A percentile compares a stretch with the other conserved stretches of the same genome.
phyloP scores from a whole-genome alignment of 768 basidiomycete species.

The Lactifluus subvellereus region DNA sequence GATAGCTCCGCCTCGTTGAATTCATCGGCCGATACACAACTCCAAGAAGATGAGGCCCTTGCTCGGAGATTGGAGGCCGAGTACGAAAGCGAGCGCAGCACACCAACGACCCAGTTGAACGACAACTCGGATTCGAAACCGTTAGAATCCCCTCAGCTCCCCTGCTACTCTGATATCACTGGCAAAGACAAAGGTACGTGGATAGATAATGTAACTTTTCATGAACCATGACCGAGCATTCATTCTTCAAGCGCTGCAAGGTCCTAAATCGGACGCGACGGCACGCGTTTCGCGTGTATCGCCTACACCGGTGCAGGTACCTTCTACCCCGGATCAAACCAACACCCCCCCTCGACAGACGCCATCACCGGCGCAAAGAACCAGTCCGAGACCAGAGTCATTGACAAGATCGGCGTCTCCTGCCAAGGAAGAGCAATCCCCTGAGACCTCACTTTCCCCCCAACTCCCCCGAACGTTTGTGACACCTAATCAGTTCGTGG shows the following conservation, averaged over 20 bases:
- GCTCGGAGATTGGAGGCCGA: slow-evolving; percentile 37
- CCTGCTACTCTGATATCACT: slow-evolving; percentile 3
- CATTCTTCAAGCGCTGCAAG: background rate
- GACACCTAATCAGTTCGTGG: slow-evolving; percentile 39
- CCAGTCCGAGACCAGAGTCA: slow-evolving; percentile 10
- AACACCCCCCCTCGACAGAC: background rate
- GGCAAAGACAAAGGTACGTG: background rate
- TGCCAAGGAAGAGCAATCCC: slow-evolving; percentile 7
- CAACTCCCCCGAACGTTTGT: background rate
- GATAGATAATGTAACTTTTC: background rate
- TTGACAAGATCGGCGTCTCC: background rate
- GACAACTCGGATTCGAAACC: background rate
- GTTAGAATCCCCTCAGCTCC: background rate
- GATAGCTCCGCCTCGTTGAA: background rate
- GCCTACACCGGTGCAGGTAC: background rate
- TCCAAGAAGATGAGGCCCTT: slow-evolving; percentile 40
- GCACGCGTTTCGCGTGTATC: background rate
- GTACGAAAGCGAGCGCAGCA: slow-evolving; percentile 31
- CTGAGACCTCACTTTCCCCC: background rate
- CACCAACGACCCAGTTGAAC: background rate
- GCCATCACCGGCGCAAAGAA: slow-evolving; percentile 1
- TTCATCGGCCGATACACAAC: slow-evolving; percentile 13
- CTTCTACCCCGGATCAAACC: background rate
- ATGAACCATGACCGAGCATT: background rate
- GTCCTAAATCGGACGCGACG: background rate